Conservation (phyloP, 768 basidiomycete genomes). For the Panaeolus cyanescens region DNA sequence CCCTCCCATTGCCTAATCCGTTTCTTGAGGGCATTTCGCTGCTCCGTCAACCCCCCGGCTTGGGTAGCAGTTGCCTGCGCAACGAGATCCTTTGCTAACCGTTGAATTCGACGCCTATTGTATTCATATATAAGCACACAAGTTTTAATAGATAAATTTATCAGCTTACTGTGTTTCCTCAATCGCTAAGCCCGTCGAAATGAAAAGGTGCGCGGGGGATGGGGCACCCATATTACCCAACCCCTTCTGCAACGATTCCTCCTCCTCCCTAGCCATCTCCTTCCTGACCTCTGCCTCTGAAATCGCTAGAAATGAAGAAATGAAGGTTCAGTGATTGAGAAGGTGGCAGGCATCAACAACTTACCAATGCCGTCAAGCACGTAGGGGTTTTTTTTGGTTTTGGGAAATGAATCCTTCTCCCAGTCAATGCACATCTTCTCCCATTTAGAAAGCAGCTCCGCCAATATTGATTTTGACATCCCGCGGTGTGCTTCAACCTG, state of each 20-base stretch:
- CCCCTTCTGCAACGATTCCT: background rate
- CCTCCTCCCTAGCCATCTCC: background rate
- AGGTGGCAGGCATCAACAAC: background rate
- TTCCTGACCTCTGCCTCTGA: conserved; percentile 3
- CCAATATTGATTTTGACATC: background rate
- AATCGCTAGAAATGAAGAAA: conserved; percentile 1
- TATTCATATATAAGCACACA: background rate
- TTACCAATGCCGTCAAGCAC: conserved; percentile 1
- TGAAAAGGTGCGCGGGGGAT: conserved; percentile 11
- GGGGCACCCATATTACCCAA: background rate
- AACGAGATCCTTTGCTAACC: conserved; percentile 10
- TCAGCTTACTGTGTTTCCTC: conserved; percentile 16
- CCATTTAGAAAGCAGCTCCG: background rate
- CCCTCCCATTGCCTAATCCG: conserved; percentile 9
- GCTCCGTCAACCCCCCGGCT: conserved; percentile 10
- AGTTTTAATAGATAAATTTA: background rate
- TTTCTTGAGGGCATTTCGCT: conserved; percentile 4
- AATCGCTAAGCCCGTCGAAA: conserved; percentile 16
- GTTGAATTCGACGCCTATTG: conserved; percentile 9
- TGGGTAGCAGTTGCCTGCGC: background rate
- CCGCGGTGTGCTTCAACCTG: conserved; percentile 4
- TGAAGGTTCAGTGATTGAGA: too few species aligned
- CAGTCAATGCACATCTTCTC: background rate
- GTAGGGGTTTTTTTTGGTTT: conserved; percentile 9
- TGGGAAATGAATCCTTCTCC: conserved; percentile 3